Base-by-base conservation (phyloP, 345 rosid species). In the Dipteronia sinensis region DNA sequence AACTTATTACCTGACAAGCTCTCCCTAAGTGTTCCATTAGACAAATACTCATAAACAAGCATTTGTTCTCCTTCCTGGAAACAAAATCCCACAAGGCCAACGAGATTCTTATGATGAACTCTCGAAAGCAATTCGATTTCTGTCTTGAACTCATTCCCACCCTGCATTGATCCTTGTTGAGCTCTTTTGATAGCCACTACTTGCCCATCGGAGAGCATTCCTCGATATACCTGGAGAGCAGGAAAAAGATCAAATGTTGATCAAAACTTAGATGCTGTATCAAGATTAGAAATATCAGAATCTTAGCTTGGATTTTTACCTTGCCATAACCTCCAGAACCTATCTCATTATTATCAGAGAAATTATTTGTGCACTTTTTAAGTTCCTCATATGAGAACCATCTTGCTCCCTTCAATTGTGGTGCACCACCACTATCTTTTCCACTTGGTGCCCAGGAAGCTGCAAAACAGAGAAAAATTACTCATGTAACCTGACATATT, bases 281-380 rank as follows among this genome's bases (percentile, higher is more conserved):
- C 11, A 25, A 3, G 68, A 65, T 38, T 27, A 65, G 44, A 29
- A 29, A 15, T 25, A 58, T 4, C 12, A 59, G 20, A n/a, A 31
- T n/a, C 22, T 3, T 15, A 27, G 25, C 9, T 19, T 61, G 65
- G 38, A 31, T 31, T 31, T 31, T 42, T 80, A 93, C 99, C 91
- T 92, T 96, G 72, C 99, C 97, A 51, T 90, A 96, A 25, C 99
- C 99, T 78, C 99, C 99, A 74, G 89, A 94, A 38, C 99, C 99
- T 31, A 96, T 84, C 88, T 90, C 94, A 63, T 89, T 94, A 44
- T 82, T 89, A 59, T 82, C 87, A 1, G 97, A 90, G 85, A 96
- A 94, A 63, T 90, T 89, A 79, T 80, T 78, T 4, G 97, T 92
- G 87, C 90, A 80, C 79, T 84, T 96, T 82, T 84, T 96, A 61